A percentile compares a stretch with the other conserved stretches of the same genome.
phyloP scores from a whole-genome alignment of 108 stramenopile genomes.

The Conticribra guillardii region DNA sequence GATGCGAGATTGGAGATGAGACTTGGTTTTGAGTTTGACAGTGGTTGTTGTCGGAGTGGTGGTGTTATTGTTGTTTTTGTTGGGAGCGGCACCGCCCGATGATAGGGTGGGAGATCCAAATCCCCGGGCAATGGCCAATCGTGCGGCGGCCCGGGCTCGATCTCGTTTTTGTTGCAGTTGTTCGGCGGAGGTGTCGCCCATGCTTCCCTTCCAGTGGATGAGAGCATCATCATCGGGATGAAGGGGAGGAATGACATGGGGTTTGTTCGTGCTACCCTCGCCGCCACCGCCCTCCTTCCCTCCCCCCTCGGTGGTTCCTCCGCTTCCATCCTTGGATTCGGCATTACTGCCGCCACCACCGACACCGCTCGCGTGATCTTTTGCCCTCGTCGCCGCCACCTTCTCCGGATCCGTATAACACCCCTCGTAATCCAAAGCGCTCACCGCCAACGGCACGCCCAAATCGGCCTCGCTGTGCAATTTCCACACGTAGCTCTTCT shows the following conservation, averaged over 20 bases:
- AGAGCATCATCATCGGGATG: constrained; percentile 78
- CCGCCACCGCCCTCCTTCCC: too few relatives aligned
- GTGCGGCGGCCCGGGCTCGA: constrained; percentile 68
- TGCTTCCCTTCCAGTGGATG: constrained; percentile 78
- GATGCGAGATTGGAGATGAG: constrained; percentile 77
- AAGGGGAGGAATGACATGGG: constrained; percentile 25
- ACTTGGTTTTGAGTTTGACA: constrained; percentile 52
- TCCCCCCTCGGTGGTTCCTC: too few relatives aligned
- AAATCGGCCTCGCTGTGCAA: constrained; percentile 74
- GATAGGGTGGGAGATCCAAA: constrained; percentile 12
- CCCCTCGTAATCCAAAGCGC: constrained; percentile 80
- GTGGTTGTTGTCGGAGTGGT: neutral
- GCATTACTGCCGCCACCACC: neutral
- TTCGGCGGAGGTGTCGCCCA: constrained; percentile 81
- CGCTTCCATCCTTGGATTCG: neutral
- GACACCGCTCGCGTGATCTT: neutral
- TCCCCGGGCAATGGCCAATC: constrained; percentile 65
- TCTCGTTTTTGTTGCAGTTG: constrained; percentile 64
- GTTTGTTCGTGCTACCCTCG: neutral
- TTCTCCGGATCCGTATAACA: constrained; percentile 52
- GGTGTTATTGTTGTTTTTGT: neutral
- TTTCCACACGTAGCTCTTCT: constrained; percentile 80
- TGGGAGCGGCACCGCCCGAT: constrained; percentile 10
- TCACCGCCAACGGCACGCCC: constrained; percentile 77
- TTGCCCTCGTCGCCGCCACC: neutral